These are phyloP conservation scores for Solanum etuberosum DNA, from an alignment of 257 asterid species.

Conservation along the genomic window DNA sequence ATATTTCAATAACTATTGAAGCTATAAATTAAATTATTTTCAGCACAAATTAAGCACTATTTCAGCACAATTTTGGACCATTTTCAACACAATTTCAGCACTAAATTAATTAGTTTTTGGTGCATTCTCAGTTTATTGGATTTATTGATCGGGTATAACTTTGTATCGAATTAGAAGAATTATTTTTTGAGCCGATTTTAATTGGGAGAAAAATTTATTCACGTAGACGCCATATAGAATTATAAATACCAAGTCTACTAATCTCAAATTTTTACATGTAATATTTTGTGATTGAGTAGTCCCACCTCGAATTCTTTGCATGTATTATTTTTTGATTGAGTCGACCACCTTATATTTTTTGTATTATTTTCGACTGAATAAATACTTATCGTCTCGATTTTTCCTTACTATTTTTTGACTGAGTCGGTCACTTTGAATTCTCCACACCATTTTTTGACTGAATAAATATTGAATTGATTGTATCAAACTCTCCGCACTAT, in stretches of 20 bases:
- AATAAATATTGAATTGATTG: neutral
- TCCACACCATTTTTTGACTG: no score
- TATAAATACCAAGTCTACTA: no score
- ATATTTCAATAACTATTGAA: neutral
- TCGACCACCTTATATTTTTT: no score
- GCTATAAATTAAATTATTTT: no score
- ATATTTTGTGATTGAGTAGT: neutral
- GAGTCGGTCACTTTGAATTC: no score
- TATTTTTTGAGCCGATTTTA: neutral
- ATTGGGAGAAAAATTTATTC: neutral
- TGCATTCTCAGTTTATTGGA: neutral
- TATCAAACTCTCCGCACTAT: no score
- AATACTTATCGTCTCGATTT: no score
- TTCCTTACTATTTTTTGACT: no score
- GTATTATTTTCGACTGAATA: no score
- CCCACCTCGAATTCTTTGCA: neutral
- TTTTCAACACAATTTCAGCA: neutral
- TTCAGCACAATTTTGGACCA: neutral
- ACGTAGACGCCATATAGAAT: no score
- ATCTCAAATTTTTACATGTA: neutral
- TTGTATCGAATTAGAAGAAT: neutral
- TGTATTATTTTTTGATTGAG: neutral
- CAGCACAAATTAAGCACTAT: no score
- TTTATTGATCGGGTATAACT: no score
- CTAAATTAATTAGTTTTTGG: neutral